phyloP scores from a whole-genome alignment of 2,329 filamentous ascomycete species.

The Alternaria hordeiaustralica region DNA sequence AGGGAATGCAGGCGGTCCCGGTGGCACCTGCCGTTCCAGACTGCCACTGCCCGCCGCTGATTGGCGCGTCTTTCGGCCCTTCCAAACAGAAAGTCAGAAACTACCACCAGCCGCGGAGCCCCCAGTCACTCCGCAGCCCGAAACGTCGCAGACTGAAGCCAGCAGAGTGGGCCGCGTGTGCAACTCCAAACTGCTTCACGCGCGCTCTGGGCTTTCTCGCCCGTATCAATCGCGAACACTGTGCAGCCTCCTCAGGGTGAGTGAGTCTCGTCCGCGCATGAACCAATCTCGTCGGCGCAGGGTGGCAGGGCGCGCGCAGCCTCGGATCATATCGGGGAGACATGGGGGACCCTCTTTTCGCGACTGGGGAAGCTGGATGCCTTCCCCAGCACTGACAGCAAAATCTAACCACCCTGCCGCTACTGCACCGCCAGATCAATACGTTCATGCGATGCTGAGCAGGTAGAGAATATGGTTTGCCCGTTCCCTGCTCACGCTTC shows the following conservation, averaged over 20 bases:
- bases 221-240: background rate
- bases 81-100: conserved; percentile 5
- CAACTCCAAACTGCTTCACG: background rate
- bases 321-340: conserved; percentile 4
- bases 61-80: conserved; percentile 7
- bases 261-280: background rate
- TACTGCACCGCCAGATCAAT: background rate
- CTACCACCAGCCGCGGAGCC: background rate
- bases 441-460: background rate
- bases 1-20: conserved; percentile 14
- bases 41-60: background rate
- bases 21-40: conserved; percentile 21
- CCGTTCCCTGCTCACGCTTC: background rate
- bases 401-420: background rate
- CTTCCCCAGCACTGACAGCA: background rate
- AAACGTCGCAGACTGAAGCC: conserved; percentile 8
- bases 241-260: background rate
- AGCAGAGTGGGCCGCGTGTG: background rate
- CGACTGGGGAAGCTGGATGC: background rate
- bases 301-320: background rate
- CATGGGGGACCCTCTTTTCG: background rate
- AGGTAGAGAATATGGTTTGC: background rate
- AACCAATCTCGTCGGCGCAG: background rate
- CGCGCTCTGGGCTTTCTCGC: background rate
- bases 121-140: conserved; percentile 4